Base-by-base conservation (phyloP, 2,329 filamentous ascomycete species). In the Colletotrichum sp. region DNA sequence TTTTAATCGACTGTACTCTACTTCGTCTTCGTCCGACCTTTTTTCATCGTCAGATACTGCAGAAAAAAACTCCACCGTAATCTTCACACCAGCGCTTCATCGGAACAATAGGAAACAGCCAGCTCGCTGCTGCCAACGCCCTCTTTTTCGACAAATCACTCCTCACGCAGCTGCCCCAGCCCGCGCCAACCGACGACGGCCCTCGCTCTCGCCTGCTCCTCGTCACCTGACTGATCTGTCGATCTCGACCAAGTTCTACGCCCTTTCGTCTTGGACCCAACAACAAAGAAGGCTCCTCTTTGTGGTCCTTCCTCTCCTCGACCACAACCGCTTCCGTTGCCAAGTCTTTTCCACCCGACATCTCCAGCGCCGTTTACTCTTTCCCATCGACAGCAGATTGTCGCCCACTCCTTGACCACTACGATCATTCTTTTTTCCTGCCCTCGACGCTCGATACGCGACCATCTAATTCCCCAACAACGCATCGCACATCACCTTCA, bases 1-100 rank as follows among this genome's bases (percentile, higher is more conserved):
- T 82, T 82, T 84, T 85, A 83, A 85, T 86, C 81, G 80, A 82
- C 80, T 81, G 80, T 80, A 84, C 80, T 83, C 80, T 80, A 78
- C 73, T 79, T 80, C 80, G 48, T 43, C 39, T 77, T 76, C 66
- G 30, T 64, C 64, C 61, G 27, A 48, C 43, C 69, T 75, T 62
- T 71, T 55, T 65, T 60, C 69, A 34, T 55, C 66, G 34, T 69
- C 36, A 68, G 34, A 65, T 74, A 69, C 64, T 60, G 22, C 64
- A 69, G 65, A 28, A 68, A 73, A 62, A 74, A 66, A 48, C 36
- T 39, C n/a, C 43, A 22, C 43, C 70, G 64, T 76, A 74, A 76
- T 76, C 34, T 76, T 76, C 56, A 52, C 48, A 27, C 34, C 73
- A 66, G 74, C 70, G 64, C 70, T 60, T 43, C 48, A 65, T 55